These are phyloP conservation scores for Fraxinus anomala DNA, from an alignment of 257 asterid species.

Conservation along the genomic window DNA sequence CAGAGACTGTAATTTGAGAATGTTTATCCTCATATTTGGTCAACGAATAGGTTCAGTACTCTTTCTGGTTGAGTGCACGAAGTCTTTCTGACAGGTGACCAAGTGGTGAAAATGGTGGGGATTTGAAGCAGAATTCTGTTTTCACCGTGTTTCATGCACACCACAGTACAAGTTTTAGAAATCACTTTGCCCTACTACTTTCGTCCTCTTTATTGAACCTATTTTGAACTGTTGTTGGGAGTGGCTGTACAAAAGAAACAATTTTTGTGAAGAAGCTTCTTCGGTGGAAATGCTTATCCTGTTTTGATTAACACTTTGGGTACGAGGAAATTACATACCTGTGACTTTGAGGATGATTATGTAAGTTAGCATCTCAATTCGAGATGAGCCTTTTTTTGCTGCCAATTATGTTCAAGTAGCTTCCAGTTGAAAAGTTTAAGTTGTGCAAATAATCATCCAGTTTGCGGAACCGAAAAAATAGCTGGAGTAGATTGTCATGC, in stretches of 20 bases:
- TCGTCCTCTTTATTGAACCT: not conserved
- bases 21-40: conserved; percentile 16
- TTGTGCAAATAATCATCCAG: not conserved
- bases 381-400: not conserved
- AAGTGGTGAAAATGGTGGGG: conserved; percentile 10
- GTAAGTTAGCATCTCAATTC: conserved; percentile 3
- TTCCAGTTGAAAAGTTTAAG: conserved; percentile 2
- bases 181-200: not conserved
- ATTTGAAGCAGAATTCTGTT: not conserved
- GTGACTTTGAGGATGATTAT: conserved; percentile 5
- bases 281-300: not conserved
- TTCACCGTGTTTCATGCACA: not conserved
- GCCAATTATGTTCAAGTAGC: not conserved
- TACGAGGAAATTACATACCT: not conserved
- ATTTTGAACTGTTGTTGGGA: conserved; percentile 6
- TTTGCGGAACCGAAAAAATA: not conserved
- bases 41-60: not conserved
- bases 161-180: conserved; percentile 13
- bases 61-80: conserved; percentile 16
- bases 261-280: not conserved
- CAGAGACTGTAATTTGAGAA: conserved; percentile 16
- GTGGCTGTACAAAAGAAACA: conserved; percentile 1
- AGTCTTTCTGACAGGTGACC: conserved; percentile 14
- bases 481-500: not conserved
- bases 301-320: not conserved